These are phyloP conservation scores for Saturnispora sanitii DNA, from an alignment of 805 yeast species.

Conservation along the genomic window DNA sequence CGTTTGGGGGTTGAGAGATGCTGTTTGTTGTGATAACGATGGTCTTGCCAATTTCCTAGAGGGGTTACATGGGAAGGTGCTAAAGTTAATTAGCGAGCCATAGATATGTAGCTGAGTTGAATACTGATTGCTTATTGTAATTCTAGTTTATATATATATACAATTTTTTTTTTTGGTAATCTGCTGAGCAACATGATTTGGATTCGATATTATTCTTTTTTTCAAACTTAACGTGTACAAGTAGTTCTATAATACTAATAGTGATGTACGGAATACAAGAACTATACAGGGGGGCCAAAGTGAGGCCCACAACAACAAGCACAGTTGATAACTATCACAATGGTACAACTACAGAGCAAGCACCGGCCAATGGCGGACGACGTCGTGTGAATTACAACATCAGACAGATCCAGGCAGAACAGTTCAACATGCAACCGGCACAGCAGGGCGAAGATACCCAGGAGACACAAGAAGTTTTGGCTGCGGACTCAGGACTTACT, in stretches of 20 bases:
- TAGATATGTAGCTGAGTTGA: too few species aligned
- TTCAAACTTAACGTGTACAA: too few species aligned
- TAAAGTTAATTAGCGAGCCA: too few species aligned
- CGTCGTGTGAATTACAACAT: conserved; percentile 28
- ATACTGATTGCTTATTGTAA: too few species aligned
- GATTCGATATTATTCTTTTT: too few species aligned
- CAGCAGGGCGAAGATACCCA: conserved; percentile 10
- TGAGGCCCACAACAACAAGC: too few species aligned
- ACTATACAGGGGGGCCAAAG: conserved; percentile 23
- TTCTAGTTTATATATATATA: background rate
- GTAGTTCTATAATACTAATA: too few species aligned
- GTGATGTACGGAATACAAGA: conserved; percentile 27
- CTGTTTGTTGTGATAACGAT: conserved; percentile 21
- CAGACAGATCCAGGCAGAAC: conserved; percentile 24
- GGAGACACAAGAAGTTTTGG: conserved; percentile 4
- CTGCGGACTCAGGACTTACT: conserved; percentile 8
- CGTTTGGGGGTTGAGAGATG: conserved; percentile 18
- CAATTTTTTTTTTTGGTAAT: too few species aligned
- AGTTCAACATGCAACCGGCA: conserved; percentile 12
- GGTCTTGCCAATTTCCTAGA: conserved; percentile 11
- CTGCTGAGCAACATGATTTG: too few species aligned
- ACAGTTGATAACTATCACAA: too few species aligned
- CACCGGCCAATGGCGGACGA: conserved; percentile 15
- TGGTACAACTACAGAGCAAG: background rate
- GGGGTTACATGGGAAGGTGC: conserved; percentile 4